phyloP scores from a whole-genome alignment of 148 eudicot genomes.

The Camellia sinensis region DNA sequence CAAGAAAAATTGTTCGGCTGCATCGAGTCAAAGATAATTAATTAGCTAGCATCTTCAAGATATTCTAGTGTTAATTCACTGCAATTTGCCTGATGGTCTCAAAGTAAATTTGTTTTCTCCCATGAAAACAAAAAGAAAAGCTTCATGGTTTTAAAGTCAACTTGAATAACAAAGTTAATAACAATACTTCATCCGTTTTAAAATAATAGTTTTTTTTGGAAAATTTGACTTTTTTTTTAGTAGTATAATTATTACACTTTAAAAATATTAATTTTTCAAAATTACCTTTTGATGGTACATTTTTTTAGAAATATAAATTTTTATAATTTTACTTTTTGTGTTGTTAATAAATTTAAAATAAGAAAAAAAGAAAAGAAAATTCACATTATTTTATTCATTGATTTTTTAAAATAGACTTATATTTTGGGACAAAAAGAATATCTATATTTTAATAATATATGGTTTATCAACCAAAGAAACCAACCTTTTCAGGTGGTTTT shows the following conservation, averaged over 20 bases:
- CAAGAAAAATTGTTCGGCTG: conserved; percentile 44
- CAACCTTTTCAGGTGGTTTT: conserved; percentile 14
- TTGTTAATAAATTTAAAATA: too few species aligned
- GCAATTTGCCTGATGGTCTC: neutral
- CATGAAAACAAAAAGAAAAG: neutral
- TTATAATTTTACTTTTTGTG: too few species aligned
- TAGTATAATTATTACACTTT: too few species aligned
- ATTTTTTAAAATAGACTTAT: too few species aligned
- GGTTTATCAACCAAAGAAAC: conserved; percentile 8
- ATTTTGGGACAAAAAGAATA: too few species aligned
- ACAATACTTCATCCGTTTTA: neutral
- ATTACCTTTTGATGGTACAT: too few species aligned
- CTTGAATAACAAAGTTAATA: neutral
- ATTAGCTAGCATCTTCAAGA: neutral
- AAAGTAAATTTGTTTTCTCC: neutral
- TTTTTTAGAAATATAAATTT: too few species aligned
- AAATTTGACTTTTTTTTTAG: too few species aligned
- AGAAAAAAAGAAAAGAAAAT: too few species aligned
- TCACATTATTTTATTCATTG: too few species aligned
- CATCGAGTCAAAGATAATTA: conserved; percentile 5
- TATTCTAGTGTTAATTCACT: neutral
- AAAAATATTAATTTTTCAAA: too few species aligned
- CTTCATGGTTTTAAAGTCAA: conserved; percentile 3
- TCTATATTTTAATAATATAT: neutral
- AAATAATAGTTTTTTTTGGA: too few species aligned